Evolutionary conservation across 2,329 filamentous ascomycete species (phyloP).

Genomic region (Xylariaceae sp.): DNA sequence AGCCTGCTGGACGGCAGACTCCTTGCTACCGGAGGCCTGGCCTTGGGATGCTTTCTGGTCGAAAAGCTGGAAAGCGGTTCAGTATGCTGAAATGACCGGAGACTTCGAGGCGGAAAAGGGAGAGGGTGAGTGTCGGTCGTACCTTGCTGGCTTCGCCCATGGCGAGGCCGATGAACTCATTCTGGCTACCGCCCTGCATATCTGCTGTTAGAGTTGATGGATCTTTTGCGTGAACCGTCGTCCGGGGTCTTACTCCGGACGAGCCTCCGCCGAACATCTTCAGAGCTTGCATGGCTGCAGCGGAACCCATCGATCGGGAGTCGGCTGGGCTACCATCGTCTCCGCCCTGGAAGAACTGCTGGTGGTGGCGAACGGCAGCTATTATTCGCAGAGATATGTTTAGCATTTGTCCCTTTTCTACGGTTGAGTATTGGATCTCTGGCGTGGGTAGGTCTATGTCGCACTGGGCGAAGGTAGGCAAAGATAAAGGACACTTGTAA

Average conservation of each 20-base stretch:
- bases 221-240: slow-evolving; percentile 28
- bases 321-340: slow-evolving; percentile 44
- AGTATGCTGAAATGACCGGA: slow-evolving; percentile 1
- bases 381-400: slow-evolving; percentile 3
- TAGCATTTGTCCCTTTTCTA: background rate
- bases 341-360: slow-evolving; percentile 63
- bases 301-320: slow-evolving; percentile 57
- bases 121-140: slow-evolving; percentile 13
- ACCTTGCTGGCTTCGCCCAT: slow-evolving; percentile 85
- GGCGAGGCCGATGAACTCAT: slow-evolving; percentile 76
- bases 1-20: slow-evolving; percentile 73
- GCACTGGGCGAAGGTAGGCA: background rate
- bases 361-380: slow-evolving; percentile 71
- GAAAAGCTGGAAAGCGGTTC: slow-evolving; percentile 45
- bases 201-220: slow-evolving; percentile 3
- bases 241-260: slow-evolving; percentile 34
- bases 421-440: background rate
- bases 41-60: slow-evolving; percentile 54
- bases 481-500: too few species aligned
- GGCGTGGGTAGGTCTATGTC: background rate
- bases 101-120: too few species aligned
- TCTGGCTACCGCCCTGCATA: slow-evolving; percentile 56
- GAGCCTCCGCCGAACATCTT: slow-evolving; percentile 69
- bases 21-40: slow-evolving; percentile 65
- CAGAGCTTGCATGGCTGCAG: slow-evolving; percentile 76